Base-by-base conservation (phyloP, 331 rosid genomes). In the Arachis monticola region DNA sequence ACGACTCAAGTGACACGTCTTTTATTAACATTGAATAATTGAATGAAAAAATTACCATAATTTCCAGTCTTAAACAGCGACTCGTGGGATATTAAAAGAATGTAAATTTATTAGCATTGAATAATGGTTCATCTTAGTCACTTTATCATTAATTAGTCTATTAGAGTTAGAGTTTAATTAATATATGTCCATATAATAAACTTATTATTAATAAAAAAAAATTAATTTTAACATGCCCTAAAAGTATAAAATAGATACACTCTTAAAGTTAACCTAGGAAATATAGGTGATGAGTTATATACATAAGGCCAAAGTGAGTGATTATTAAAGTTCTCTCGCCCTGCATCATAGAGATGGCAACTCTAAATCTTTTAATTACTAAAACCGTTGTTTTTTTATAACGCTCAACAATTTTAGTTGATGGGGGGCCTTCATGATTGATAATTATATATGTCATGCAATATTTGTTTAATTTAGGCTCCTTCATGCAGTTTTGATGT, bases 401-500 rank as follows among this genome's bases (percentile, higher is more conserved):
- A 1, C 27, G 9, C 35, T 40, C 27, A 1, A 31, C n/a, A 38
- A 38, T 38, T 38, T 53, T 50, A 1, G 46, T 56, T 57, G 27
- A 11, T 12, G 46, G 32, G 7, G 7, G 12, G 5, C 45, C 60
- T 70, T 38, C 10, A 14, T 38, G 53, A 31, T 35, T 32, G 73
- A 12, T 41, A 45, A 3, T 46, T 10, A 47, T 47, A 47, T 1
- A 53, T 42, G 11, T 57, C 56, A 46, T 50, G 46, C 13, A 8
- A 59, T 72, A 12, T 59, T 72, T 72, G 59, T 9, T 46, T 38
- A 38, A 38, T 38, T 35, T 38, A 0, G 5, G 8, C 46, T 72
- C 7, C 42, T 9, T 70, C 64, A 12, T 45, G 31, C 58, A 59
- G 13, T 45, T 31, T 31, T 46, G 11, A 72, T 73, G 60, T 60